These are phyloP conservation scores for Pseudocohnilembus persalinus DNA, from an alignment of 169 alveolate genomes.

Conservation along the genomic window DNA sequence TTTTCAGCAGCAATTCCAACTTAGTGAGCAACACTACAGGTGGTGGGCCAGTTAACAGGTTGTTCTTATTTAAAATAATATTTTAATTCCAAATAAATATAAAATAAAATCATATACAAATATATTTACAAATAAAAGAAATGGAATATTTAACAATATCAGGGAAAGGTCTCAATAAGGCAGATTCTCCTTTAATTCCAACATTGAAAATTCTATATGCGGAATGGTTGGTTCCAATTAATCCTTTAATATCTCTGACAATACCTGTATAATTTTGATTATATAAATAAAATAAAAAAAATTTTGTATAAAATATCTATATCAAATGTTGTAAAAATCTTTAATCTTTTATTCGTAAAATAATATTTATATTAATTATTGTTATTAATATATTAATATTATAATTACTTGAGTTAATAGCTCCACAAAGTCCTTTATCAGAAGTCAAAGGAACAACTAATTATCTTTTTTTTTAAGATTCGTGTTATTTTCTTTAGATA, in stretches of 20 bases:
- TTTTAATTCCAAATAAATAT: no score
- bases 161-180: conserved; percentile 75
- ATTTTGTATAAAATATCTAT: no score
- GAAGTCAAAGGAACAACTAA: conserved; percentile 67
- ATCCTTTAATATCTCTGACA: conserved; percentile 59
- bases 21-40: conserved; percentile 55
- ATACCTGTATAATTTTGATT: conserved; percentile 14
- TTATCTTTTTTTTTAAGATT: conserved; percentile 38
- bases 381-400: no score
- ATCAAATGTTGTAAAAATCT: not conserved
- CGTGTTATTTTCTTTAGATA: conserved; percentile 60
- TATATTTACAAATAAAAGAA: conserved; percentile 34
- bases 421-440: conserved; percentile 81
- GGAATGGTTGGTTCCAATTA: conserved; percentile 42
- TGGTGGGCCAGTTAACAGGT: conserved; percentile 60
- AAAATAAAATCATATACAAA: no score
- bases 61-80: no score
- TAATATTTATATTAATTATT: no score
- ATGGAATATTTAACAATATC: conserved; percentile 50
- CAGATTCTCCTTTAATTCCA: conserved; percentile 77
- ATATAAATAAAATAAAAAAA: no score
- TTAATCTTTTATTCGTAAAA: not conserved
- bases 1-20: conserved; percentile 37
- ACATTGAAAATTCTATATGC: conserved; percentile 55
- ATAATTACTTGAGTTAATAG: conserved; percentile 56